Percentiles rank a stretch among this genome's conserved stretches.
Evolutionary conservation across 768 basidiomycete genomes (phyloP).

Genomic region (Glaciozyma martinii): DNA sequence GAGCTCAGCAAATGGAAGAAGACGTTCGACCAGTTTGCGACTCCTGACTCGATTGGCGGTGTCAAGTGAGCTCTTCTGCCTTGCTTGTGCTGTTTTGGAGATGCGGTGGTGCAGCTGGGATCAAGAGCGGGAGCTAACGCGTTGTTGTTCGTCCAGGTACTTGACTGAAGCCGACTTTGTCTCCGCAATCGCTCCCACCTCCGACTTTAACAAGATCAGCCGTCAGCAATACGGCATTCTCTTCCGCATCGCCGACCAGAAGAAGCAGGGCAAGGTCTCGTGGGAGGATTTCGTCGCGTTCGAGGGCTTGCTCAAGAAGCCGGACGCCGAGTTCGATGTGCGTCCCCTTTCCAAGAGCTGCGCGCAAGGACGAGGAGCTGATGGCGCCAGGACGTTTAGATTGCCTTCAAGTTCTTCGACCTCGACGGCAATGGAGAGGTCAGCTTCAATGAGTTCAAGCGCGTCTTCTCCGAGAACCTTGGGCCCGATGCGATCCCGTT

Average conservation of each 20-base stretch:
- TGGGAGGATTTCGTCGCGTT: conserved; percentile 97
- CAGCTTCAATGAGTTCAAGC: conserved; percentile 89
- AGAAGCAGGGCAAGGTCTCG: conserved; percentile 55
- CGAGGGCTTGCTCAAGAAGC: conserved; percentile 81
- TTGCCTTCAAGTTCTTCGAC: conserved; percentile 33
- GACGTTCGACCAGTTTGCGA: conserved; percentile 25
- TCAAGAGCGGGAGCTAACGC: too few relatives aligned
- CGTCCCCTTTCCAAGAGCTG: conserved; percentile 45
- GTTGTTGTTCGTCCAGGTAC: conserved; percentile 51
- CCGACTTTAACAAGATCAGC: conserved; percentile 75
- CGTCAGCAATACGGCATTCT: conserved; percentile 81
- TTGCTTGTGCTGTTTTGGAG: background rate
- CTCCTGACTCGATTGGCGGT: conserved; percentile 19
- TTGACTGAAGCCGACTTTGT: conserved; percentile 82
- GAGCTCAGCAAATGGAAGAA: conserved; percentile 23
- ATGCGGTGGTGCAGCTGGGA: background rate
- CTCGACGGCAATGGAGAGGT: conserved; percentile 89
- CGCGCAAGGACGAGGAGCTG: conserved; percentile 57
- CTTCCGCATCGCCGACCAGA: conserved; percentile 44
- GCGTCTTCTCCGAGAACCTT: conserved; percentile 72
- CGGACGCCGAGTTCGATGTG: conserved; percentile 74
- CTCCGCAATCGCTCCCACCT: conserved; percentile 82
- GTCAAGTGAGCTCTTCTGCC: conserved; percentile 13
- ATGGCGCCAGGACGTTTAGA: conserved; percentile 2
- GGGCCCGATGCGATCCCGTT: conserved; percentile 79